A percentile compares a stretch with the other conserved stretches of the same genome.
These are phyloP conservation scores for Zymoseptoria brevis DNA, from an alignment of 2,329 filamentous ascomycete species.

Conservation along the genomic window DNA sequence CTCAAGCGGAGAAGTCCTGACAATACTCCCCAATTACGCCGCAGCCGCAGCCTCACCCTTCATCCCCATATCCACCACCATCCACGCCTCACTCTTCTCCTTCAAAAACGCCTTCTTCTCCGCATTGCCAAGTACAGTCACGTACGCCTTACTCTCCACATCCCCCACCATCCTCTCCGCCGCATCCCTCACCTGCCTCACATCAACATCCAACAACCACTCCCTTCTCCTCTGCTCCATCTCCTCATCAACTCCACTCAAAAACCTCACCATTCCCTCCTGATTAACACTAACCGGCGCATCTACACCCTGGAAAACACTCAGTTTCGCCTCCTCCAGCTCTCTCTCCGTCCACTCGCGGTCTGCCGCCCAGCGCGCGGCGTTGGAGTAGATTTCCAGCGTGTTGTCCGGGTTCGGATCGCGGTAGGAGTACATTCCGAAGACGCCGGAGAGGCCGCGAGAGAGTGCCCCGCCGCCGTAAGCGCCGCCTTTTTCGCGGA, in stretches of 20 bases:
- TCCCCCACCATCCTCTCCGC: constrained; percentile 68
- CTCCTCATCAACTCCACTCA: constrained; percentile 75
- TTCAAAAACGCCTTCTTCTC: constrained; percentile 71
- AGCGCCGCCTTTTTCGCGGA: constrained; percentile 92
- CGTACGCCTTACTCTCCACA: constrained; percentile 50
- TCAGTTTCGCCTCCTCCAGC: constrained; percentile 91
- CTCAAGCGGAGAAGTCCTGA: background rate
- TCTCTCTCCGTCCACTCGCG: constrained; percentile 75
- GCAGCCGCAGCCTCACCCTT: background rate
- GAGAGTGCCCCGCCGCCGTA: constrained; percentile 89
- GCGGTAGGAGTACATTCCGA: constrained; percentile 93
- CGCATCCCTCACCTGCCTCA: constrained; percentile 68
- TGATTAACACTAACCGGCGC: constrained; percentile 79
- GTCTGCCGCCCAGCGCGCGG: constrained; percentile 75
- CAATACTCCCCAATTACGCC: background rate
- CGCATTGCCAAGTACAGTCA: constrained; percentile 60
- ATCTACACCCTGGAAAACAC: constrained; percentile 85
- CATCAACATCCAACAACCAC: constrained; percentile 76
- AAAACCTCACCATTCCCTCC: constrained; percentile 79
- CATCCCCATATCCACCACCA: constrained; percentile 58
- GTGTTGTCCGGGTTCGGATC: constrained; percentile 92
- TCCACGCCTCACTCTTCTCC: constrained; percentile 53
- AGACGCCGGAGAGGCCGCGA: constrained; percentile 70
- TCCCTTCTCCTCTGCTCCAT: constrained; percentile 83
- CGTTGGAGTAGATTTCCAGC: constrained; percentile 71